Base-by-base conservation (phyloP, 768 basidiomycete genomes). In the Mrakia gelida region DNA sequence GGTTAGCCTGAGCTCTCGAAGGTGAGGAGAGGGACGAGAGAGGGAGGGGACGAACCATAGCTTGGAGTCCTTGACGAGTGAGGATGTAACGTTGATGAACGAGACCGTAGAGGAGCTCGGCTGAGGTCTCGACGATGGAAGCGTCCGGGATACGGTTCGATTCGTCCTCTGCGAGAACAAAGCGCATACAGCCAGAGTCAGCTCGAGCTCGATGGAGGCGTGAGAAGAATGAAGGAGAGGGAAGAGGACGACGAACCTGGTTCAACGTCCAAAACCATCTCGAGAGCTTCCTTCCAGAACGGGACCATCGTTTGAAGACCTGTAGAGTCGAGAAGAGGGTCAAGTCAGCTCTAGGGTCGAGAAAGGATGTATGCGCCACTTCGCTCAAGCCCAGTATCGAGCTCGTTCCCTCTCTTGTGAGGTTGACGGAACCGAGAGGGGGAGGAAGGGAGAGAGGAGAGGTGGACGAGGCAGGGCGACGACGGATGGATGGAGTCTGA, bases 201-300 rank as follows among this genome's bases (percentile, higher is more conserved):
- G 71, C 45, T 30, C 28, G 16, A 0, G 11, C n/a, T 15, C n/a
- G 21, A 26, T 13, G 0, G 28, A n/a, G 11, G 28, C 13, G 56
- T 10, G 15, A 21, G n/a, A n/a, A n/a, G n/a, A n/a, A n/a, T n/a
- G 34, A 43, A 13, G 38, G 41, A 7, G 16, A 43, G 26, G 41
- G 45, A 18, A 9, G n/a, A 49, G 30, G 62, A 34, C 41, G 11
- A 84, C 91, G 84, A 84, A 95, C 96, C 95, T 87, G 97, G 94
- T 86, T 99, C 97, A 74, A 98, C 96, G 86, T 99, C 97, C 81
- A 99, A 86, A 23, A 99, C 94, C 97, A 99, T 99, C 86, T 99
- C 97, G 91, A 99, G 92, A 65, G 97, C 97, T 84, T 99, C 97
- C 84, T 98, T 98, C 94, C 96, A 99, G 84, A 99, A 99, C 11